Conservation (phyloP, 371 early-diverging fungal species). For the Actinomucor elegans region DNA sequence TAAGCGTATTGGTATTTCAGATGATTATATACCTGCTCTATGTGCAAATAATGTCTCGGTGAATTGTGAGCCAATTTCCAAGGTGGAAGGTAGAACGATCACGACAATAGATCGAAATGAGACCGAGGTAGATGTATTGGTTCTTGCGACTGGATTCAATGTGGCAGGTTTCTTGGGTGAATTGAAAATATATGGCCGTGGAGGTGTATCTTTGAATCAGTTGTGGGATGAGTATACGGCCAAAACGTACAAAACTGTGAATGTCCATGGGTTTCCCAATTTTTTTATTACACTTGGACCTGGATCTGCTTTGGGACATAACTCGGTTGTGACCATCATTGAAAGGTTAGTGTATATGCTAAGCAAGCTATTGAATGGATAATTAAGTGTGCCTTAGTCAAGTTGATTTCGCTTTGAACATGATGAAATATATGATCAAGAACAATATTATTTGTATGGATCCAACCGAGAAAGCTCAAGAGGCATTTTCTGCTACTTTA, state of each 20-base stretch:
- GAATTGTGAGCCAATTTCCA: constrained; percentile 34
- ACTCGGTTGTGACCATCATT: constrained; percentile 29
- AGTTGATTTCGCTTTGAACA: constrained; percentile 11
- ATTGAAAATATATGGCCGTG: constrained; percentile 22
- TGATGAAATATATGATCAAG: constrained; percentile 17
- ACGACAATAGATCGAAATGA: constrained; percentile 34
- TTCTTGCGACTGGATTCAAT: constrained; percentile 67
- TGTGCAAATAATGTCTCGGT: constrained; percentile 47
- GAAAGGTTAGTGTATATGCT: constrained; percentile 28
- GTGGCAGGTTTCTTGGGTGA: constrained; percentile 36
- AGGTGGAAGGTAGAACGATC: constrained; percentile 44
- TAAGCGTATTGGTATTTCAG: constrained; percentile 56
- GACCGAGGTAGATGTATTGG: constrained; percentile 51
- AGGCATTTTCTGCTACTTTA: neutral
- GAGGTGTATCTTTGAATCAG: constrained; percentile 11
- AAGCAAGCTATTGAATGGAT: neutral
- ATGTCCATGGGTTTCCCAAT: constrained; percentile 37
- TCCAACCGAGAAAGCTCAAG: constrained; percentile 13
- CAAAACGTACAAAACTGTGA: constrained; percentile 29
- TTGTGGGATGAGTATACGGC: constrained; percentile 16
- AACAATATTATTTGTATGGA: constrained; percentile 11
- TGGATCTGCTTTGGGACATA: constrained; percentile 35
- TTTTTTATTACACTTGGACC: constrained; percentile 42
- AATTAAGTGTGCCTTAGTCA: constrained; percentile 6
- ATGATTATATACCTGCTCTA: constrained; percentile 49